A percentile compares a stretch with the other conserved stretches of the same genome.
Conservation (phyloP, 257 asterid genomes). For the Scutellaria baicalensis region DNA sequence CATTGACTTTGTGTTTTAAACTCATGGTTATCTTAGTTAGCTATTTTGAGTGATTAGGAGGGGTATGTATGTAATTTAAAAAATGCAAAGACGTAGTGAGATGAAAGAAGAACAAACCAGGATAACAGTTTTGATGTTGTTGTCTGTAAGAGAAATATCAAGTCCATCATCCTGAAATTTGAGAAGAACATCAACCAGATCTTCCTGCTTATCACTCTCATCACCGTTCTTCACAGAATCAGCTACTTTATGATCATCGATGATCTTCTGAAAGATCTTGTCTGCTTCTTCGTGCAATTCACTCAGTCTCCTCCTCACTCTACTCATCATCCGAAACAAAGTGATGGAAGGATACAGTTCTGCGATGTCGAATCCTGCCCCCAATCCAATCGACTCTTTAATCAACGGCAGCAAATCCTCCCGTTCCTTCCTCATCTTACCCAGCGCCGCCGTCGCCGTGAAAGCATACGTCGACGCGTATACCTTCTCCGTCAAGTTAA, state of each 20-base stretch:
- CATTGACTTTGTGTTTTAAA: too few species aligned
- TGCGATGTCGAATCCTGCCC: slow-evolving; percentile 16
- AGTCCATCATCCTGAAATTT: not conserved
- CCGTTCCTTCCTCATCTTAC: slow-evolving; percentile 8
- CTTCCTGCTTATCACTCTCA: not conserved
- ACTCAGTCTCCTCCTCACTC: slow-evolving; percentile 10
- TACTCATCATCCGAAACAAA: slow-evolving; percentile 13
- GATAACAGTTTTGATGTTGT: slow-evolving; percentile 9
- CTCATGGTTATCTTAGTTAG: too few species aligned
- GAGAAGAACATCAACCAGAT: slow-evolving; percentile 17
- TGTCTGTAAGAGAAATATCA: not conserved
- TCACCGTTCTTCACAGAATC: not conserved
- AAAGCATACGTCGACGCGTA: not conserved
- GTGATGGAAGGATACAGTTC: slow-evolving; percentile 17
- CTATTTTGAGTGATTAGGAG: too few species aligned
- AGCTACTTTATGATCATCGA: slow-evolving; percentile 15
- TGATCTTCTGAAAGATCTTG: slow-evolving; percentile 11
- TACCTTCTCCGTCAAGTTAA: slow-evolving; percentile 24
- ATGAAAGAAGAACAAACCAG: not conserved
- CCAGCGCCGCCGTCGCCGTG: slow-evolving; percentile 23
- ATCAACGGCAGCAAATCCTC: slow-evolving; percentile 5
- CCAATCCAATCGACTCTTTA: not conserved
- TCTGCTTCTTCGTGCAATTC: slow-evolving; percentile 13
- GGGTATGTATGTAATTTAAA: too few species aligned
- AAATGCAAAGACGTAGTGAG: too few species aligned